A percentile compares a stretch with the other conserved stretches of the same genome.
These are phyloP conservation scores for Eimeria praecox DNA, from an alignment of 169 alveolate genomes.

Conservation along the genomic window DNA sequence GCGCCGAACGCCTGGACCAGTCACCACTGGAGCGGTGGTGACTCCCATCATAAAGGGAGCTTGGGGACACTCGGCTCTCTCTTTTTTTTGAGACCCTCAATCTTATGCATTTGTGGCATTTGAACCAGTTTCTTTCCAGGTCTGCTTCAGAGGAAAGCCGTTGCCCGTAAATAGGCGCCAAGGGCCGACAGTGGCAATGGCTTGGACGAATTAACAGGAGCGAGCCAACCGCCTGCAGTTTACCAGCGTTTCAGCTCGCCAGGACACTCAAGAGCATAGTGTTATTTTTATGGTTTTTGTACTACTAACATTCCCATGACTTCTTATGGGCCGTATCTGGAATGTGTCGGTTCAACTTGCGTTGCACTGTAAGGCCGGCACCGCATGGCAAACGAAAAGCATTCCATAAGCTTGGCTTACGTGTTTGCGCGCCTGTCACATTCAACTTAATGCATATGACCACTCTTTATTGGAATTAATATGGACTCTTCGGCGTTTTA, in stretches of 20 bases:
- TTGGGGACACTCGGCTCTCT: not conserved
- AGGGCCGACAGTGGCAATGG: not conserved
- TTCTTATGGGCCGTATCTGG: not conserved
- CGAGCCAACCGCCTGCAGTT: not conserved
- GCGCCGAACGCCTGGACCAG: conserved; percentile 19
- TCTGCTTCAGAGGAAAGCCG: not conserved
- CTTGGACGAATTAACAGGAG: not conserved
- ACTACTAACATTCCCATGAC: not conserved
- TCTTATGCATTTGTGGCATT: not conserved
- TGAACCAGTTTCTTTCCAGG: not conserved
- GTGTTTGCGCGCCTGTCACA: not conserved
- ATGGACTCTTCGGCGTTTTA: not conserved
- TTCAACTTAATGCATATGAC: no score
- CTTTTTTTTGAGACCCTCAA: no score
- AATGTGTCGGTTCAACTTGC: not conserved
- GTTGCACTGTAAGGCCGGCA: not conserved
- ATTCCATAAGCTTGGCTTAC: not conserved
- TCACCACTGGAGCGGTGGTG: not conserved
- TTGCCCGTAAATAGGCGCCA: no score
- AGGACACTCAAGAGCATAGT: not conserved
- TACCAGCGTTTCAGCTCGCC: not conserved
- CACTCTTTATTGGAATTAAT: not conserved
- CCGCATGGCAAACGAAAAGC: not conserved
- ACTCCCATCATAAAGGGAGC: not conserved
- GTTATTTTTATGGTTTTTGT: not conserved